Evolutionary conservation across 1,284 basidiomycete species (phyloP), one percentile per base, ranked within the genome.

Genomic region (Apiotrichum akiyoshidainum): DNA sequence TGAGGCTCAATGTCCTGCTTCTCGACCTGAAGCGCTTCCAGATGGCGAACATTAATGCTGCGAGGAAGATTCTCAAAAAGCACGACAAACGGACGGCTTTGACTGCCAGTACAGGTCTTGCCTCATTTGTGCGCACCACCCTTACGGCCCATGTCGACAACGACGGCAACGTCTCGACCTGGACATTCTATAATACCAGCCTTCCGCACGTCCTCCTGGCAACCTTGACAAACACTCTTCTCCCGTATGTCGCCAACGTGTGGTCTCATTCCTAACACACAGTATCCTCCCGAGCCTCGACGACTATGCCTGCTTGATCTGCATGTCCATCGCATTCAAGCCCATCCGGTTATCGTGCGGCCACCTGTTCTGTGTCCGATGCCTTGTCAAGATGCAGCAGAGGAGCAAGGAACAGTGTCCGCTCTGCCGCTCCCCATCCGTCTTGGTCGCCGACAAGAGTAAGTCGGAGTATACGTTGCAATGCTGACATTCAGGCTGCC

Each of bases 301-400:
- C 68, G 83, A 84, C 68, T 83, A 83, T 67, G 78, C 81, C 46
- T 84, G 83, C 60, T 64, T 77, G 39, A 92, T 92, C 58, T 92
- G 90, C 76, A 89, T 86, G 2, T 84, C 82, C 57, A 86, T 93
- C 63, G 90, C 90, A 8, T 92, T 92, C 81, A 92, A 90, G 74
- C 90, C 90, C 0, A 90, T 98, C 56, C 81, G 92, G 5, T 82
- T 98, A 5, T 77, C 79, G 31, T 98, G 94, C 67, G 83, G 87
- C 0, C 94, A 97, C 75, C 79, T 95, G n/a, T 96, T 96, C 76
- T 97, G 93, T 68, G 90, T 92, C 11, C 78, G 88, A 52, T 96
- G 93, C 74, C 80, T 98, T 17, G 91, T 92, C 50, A 96, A 97
- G 80, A 88, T 98, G 85, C 94, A 98, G 79, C 90, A 89, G 70